Percentiles rank a stretch among this genome's conserved stretches.
These are phyloP conservation scores for Trypanosoma lewisi DNA, from an alignment of 208 protist genomes.

Conservation along the genomic window DNA sequence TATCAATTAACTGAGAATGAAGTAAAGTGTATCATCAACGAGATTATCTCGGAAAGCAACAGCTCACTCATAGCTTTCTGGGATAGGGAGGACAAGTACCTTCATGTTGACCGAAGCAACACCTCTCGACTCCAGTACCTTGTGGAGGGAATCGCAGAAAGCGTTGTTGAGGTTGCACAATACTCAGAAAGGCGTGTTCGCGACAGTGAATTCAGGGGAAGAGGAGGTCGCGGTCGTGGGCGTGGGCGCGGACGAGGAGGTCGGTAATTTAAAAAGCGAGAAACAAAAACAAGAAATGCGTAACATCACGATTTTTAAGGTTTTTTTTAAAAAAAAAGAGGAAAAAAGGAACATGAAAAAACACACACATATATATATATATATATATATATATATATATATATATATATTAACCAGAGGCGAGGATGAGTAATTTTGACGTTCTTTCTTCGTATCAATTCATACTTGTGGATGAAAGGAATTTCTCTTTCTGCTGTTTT, in stretches of 20 bases:
- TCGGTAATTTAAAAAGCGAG: conserved; percentile 29
- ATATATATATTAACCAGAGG: conserved; percentile 12
- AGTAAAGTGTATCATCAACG: conserved; percentile 64
- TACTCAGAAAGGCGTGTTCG: conserved; percentile 62
- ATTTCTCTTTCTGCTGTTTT: not conserved
- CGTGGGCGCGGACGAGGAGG: conserved; percentile 44
- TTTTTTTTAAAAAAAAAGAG: not conserved
- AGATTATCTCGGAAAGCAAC: conserved; percentile 70
- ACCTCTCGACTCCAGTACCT: conserved; percentile 80
- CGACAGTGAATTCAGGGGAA: conserved; percentile 34
- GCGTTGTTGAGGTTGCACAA: conserved; percentile 58
- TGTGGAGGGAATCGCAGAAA: conserved; percentile 64
- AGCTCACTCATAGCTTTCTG: conserved; percentile 77
- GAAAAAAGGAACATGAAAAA: not conserved
- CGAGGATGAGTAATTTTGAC: not conserved
- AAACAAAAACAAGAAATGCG: not conserved
- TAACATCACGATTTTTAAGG: conserved; percentile 5
- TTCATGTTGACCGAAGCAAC: conserved; percentile 81
- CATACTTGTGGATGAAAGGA: not conserved
- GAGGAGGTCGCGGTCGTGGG: conserved; percentile 43
- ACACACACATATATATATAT: no score
- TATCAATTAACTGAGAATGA: conserved; percentile 67
- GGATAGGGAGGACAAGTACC: conserved; percentile 80
- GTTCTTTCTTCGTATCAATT: not conserved
- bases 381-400: not conserved